Evolutionary conservation across 2,329 filamentous ascomycete species (phyloP).

Genomic region (Calonectria hawksworthii): DNA sequence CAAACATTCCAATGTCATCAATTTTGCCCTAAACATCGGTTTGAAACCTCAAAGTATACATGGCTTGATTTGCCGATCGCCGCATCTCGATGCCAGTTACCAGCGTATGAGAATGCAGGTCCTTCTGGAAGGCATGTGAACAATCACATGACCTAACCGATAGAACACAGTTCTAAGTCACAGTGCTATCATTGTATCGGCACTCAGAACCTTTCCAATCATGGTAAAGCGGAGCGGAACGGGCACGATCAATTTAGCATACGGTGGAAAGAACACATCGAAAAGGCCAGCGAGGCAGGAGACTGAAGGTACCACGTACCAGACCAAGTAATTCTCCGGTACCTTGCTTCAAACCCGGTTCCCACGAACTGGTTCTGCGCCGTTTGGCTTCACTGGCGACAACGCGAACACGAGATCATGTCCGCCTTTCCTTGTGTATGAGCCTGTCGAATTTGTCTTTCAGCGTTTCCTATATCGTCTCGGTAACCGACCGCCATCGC

Average conservation of each 20-base stretch:
- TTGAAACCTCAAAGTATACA: neutral
- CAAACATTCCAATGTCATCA: neutral
- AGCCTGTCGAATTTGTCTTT: slow-evolving; percentile 39
- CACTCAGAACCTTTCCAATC: slow-evolving; percentile 41
- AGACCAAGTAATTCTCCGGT: neutral
- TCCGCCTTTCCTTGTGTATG: slow-evolving; percentile 37
- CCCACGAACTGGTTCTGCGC: slow-evolving; percentile 19
- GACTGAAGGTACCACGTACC: slow-evolving; percentile 22
- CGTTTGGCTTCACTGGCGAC: slow-evolving; percentile 24
- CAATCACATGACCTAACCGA: slow-evolving; percentile 41
- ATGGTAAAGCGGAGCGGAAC: slow-evolving; percentile 42
- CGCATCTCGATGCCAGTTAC: neutral
- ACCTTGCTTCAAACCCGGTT: slow-evolving; percentile 31
- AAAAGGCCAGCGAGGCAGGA: slow-evolving; percentile 50
- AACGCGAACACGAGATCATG: slow-evolving; percentile 40
- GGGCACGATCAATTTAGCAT: slow-evolving; percentile 41
- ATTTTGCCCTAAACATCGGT: neutral
- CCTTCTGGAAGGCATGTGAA: slow-evolving; percentile 3
- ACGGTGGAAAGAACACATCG: slow-evolving; percentile 39
- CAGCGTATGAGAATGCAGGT: neutral
- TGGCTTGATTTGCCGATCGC: too few relatives aligned
- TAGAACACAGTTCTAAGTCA: slow-evolving; percentile 37
- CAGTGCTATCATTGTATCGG: slow-evolving; percentile 26
- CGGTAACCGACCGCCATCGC: slow-evolving; percentile 23
- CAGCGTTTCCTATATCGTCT: slow-evolving; percentile 21